A percentile compares a stretch with the other conserved stretches of the same genome.
Conservation (phyloP, 169 alveolate genomes). For the Cryptosporidium ubiquitum region DNA sequence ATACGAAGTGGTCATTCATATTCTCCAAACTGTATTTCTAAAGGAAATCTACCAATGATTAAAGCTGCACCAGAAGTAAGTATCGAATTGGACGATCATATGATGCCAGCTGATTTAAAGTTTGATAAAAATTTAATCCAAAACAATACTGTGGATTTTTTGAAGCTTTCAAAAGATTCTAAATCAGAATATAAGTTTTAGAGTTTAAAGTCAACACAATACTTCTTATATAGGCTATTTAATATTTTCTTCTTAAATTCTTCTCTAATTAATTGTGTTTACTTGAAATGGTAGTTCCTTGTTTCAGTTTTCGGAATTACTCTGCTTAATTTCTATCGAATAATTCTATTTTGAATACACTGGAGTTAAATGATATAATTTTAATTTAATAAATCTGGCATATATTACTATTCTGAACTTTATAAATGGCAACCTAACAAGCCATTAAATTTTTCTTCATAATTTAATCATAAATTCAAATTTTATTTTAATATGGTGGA, state of each 20-base stretch:
- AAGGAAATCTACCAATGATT: conserved; percentile 25
- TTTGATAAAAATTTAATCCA: not conserved
- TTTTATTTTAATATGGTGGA: too few relatives aligned
- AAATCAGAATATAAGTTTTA: not conserved
- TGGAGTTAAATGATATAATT: too few relatives aligned
- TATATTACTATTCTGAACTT: not conserved
- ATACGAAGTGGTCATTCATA: conserved; percentile 29
- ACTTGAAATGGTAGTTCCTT: not conserved
- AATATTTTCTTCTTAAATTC: not conserved
- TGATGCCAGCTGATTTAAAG: not conserved
- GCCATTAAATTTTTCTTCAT: too few relatives aligned
- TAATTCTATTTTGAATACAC: not conserved
- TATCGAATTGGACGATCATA: not conserved
- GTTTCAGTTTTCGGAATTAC: too few relatives aligned
- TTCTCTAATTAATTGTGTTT: not conserved
- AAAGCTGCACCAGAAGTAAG: conserved; percentile 3
- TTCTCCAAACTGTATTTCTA: not conserved
- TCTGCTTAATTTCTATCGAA: too few relatives aligned
- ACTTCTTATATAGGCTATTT: too few relatives aligned
- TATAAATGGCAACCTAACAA: too few relatives aligned
- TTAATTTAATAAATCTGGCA: too few relatives aligned
- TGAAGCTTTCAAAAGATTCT: not conserved
- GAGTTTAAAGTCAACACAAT: not conserved
- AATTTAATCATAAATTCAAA: not conserved
- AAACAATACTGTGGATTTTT: not conserved